Evolutionary conservation across 1,139 yeast genomes (phyloP).

Genomic region (Pichia norvegensis): DNA sequence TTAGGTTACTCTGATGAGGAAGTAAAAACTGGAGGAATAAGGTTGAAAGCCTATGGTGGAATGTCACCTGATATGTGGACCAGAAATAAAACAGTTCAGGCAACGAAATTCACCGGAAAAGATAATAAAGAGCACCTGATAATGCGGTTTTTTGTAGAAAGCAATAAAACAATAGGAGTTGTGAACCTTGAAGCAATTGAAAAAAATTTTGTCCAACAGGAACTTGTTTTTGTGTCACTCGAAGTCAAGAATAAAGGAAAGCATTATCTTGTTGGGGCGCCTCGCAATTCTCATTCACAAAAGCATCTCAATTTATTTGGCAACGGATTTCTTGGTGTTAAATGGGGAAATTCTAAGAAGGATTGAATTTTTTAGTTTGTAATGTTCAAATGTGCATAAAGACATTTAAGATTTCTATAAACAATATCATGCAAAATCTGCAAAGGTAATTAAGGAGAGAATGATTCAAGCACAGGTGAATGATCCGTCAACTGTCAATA

Average conservation of each 20-base stretch:
- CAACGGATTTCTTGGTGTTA: conserved; percentile 65
- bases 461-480: too few relatives aligned
- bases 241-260: conserved; percentile 69
- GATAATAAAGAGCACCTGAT: conserved; percentile 74
- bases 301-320: conserved; percentile 19
- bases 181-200: conserved; percentile 76
- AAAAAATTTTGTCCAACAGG: conserved; percentile 57
- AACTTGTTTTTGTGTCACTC: conserved; percentile 64
- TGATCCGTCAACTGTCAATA: too few relatives aligned
- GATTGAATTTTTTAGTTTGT: conserved; percentile 27
- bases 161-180: conserved; percentile 50
- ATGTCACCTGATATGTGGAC: conserved; percentile 68
- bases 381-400: background rate
- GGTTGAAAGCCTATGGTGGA: conserved; percentile 82
- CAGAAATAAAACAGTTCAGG: conserved; percentile 68
- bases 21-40: conserved; percentile 27
- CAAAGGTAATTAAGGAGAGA: too few relatives aligned
- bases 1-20: conserved; percentile 41
- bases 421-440: too few relatives aligned
- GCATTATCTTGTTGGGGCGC: conserved; percentile 55
- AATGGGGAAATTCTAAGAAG: conserved; percentile 70
- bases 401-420: too few relatives aligned
- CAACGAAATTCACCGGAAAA: conserved; percentile 37
- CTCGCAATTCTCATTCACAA: conserved; percentile 18
- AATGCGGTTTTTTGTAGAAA: conserved; percentile 84